Base-by-base conservation (phyloP, 345 rosid species). In the Dovyalis caffra region DNA sequence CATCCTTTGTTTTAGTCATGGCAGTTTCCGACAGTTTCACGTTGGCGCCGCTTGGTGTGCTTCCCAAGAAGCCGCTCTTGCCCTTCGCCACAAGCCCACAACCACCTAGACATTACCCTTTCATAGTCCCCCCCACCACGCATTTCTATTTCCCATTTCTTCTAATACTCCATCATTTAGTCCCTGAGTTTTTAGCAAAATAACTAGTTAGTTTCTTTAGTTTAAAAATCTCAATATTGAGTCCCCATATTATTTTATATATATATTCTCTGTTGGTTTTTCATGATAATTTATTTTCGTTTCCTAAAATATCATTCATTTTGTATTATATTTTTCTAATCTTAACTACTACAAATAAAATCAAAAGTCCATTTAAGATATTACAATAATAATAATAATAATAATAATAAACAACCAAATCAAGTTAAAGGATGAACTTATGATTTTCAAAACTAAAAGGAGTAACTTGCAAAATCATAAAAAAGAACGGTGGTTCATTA, bases 41-140 rank as follows among this genome's bases (percentile, higher is more conserved):
- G 76, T 58, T 71, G 4, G 72, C 72, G 80, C 80, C 80, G 76
- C 69, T 77, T 23, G 76, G 28, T 66, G 31, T 37, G 29, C 61
- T 56, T 65, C 33, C 76, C 80, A 1, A 66, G 62, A 66, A 18
- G 63, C 14, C 68, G 47, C 56, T 68, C 69, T 53, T 29, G 56
- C 37, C 33, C 76, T 33, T 32, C 26, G 57, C 32, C 49, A 16
- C 49, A 1, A n/a, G 32, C 53, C 32, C 49, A 16, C 49, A 1
- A n/a, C 53, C 53, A 14, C 33, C 33, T 25, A 0, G 29, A 38
- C 32, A 43, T 68, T 26, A 51, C 21, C 32, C 33, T 15, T 37
- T 1, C 4, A n/a, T 60, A 34, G 34, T 10, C 66, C 61, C 64
- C 64, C 26, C 78, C 60, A 40, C 72, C 64, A 18, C 73, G 49